Percentiles rank a stretch among this genome's conserved stretches.
Conservation (phyloP, 1,284 basidiomycete species). For the Schizophyllum commune region DNA sequence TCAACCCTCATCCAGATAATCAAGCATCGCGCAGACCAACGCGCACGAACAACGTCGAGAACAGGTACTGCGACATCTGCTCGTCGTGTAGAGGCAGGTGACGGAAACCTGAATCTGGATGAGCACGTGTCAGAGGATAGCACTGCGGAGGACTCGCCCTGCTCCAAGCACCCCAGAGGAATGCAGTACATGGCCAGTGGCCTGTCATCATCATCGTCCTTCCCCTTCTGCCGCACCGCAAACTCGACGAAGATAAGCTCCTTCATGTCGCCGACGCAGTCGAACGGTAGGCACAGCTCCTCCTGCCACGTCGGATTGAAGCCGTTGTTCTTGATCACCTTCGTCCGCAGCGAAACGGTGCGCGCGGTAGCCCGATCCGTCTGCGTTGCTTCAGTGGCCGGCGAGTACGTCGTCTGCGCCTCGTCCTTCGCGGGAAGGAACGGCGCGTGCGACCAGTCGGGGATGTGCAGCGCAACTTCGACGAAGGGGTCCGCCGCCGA, state of each 20-base stretch:
- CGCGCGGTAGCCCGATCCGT: constrained; percentile 18
- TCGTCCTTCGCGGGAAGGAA: constrained; percentile 42
- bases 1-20: neutral
- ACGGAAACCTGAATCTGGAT: constrained; percentile 83
- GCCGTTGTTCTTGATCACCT: constrained; percentile 69
- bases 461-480: constrained; percentile 24
- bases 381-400: constrained; percentile 23
- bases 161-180: constrained; percentile 56
- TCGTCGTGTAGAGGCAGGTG: constrained; percentile 84
- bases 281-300: constrained; percentile 55
- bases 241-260: constrained; percentile 79
- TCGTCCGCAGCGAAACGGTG: constrained; percentile 43
- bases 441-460: constrained; percentile 51
- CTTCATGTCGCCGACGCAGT: constrained; percentile 63
- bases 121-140: constrained; percentile 4
- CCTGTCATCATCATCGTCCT: constrained; percentile 44
- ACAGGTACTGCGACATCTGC: constrained; percentile 78
- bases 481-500: constrained; percentile 23
- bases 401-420: constrained; percentile 13
- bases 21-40: constrained; percentile 35
- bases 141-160: constrained; percentile 38
- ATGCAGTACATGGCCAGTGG: constrained; percentile 64
- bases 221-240: constrained; percentile 55
- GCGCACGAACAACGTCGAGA: constrained; percentile 82
- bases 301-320: constrained; percentile 86